phyloP scores from a whole-genome alignment of 108 stramenopile species.

The Nannochloropsis oceanica region DNA sequence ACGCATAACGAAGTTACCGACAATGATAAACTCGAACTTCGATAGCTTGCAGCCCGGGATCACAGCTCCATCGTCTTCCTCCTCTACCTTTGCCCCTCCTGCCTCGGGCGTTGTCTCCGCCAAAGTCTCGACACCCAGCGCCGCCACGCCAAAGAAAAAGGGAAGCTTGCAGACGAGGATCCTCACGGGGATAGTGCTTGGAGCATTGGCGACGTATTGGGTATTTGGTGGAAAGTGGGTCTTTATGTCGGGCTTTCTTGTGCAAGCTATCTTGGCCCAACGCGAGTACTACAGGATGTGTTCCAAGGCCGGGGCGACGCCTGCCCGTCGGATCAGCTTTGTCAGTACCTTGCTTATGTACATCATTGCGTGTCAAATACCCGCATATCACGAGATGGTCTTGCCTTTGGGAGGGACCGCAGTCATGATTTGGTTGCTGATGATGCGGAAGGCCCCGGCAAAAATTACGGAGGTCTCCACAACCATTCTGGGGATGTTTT shows the following conservation, averaged over 20 bases:
- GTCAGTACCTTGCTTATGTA: conserved; percentile 67
- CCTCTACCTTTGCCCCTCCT: background rate
- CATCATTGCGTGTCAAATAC: conserved; percentile 43
- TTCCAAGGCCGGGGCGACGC: conserved; percentile 65
- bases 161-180: conserved; percentile 2
- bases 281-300: conserved; percentile 93
- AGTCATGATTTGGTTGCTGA: conserved; percentile 81
- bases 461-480: conserved; percentile 84
- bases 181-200: conserved; percentile 57
- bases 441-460: conserved; percentile 51
- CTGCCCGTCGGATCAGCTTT: conserved; percentile 72
- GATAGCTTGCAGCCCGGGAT: background rate
- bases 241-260: conserved; percentile 67
- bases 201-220: conserved; percentile 61
- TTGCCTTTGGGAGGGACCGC: conserved; percentile 48
- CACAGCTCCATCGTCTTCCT: background rate
- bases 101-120: background rate
- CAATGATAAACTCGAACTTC: background rate
- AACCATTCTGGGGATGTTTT: conserved; percentile 91
- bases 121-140: background rate
- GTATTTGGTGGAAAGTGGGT: conserved; percentile 77
- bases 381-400: conserved; percentile 50
- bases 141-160: background rate
- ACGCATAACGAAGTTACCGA: background rate
- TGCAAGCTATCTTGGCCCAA: conserved; percentile 60